These are phyloP conservation scores for Lindgomyces ingoldianus DNA, from an alignment of 495 filamentous ascomycete genomes.

Conservation along the genomic window DNA sequence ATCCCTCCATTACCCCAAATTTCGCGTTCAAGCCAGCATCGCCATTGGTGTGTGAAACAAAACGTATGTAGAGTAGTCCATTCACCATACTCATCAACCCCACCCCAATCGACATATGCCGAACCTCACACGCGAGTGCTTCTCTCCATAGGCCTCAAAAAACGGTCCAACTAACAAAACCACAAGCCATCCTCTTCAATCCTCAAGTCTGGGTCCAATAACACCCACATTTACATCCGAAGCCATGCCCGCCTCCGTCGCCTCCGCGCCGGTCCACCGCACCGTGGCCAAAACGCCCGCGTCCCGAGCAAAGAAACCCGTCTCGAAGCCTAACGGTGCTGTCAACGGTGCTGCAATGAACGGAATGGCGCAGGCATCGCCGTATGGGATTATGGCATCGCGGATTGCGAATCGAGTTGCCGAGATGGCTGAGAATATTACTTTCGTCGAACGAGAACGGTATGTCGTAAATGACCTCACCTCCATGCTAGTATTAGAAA, in stretches of 20 bases:
- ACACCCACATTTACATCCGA: not conserved
- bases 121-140: conserved; percentile 8
- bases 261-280: conserved; percentile 30
- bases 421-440: conserved; percentile 50
- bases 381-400: conserved; percentile 47
- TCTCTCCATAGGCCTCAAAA: not conserved
- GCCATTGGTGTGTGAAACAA: no score
- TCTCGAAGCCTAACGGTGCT: no score
- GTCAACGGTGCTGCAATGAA: conserved; percentile 16
- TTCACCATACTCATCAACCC: not conserved
- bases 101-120: conserved; percentile 7
- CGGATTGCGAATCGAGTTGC: conserved; percentile 47
- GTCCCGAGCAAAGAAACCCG: conserved; percentile 22
- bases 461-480: conserved; percentile 20
- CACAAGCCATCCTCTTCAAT: not conserved
- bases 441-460: conserved; percentile 46
- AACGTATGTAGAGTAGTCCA: not conserved
- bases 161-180: not conserved
- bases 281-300: conserved; percentile 18
- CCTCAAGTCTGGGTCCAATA: not conserved
- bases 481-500: no score
- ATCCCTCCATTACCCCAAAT: no score
- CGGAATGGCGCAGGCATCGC: conserved; percentile 30
- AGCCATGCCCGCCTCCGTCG: conserved; percentile 24
- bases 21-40: no score